phyloP scores from a whole-genome alignment of 345 rosid genomes.

The Fremontodendron californicum region DNA sequence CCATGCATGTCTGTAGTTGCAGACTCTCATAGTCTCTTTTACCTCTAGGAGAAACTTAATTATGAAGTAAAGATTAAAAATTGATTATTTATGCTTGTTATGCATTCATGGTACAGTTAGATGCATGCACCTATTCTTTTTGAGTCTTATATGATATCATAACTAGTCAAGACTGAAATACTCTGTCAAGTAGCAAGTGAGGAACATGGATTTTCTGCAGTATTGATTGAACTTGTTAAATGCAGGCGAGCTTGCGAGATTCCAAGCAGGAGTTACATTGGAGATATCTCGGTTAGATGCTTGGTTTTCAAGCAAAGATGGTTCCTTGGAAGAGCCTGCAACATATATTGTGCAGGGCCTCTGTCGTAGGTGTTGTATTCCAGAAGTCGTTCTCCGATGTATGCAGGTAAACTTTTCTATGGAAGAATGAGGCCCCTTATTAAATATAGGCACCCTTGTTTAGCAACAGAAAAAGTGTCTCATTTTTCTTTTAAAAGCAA shows the following conservation, averaged over 20 bases:
- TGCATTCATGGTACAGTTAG: neutral
- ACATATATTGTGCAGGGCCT: slow-evolving; percentile 77
- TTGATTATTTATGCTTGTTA: neutral
- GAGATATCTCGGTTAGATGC: slow-evolving; percentile 94
- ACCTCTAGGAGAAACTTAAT: slow-evolving; percentile 8
- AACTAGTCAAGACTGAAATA: neutral
- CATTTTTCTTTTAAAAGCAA: neutral
- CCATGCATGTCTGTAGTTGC: slow-evolving; percentile 8
- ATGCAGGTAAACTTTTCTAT: slow-evolving; percentile 59
- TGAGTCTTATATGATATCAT: neutral
- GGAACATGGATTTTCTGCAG: neutral
- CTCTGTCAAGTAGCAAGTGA: neutral
- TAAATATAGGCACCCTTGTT: neutral
- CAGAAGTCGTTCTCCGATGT: slow-evolving; percentile 79
- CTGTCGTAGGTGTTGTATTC: slow-evolving; percentile 91
- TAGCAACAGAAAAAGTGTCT: neutral
- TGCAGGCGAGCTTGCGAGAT: slow-evolving; percentile 90
- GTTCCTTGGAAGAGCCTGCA: slow-evolving; percentile 69
- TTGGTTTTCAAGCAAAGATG: slow-evolving; percentile 77
- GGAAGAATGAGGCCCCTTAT: neutral
- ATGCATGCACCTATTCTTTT: slow-evolving; percentile 1
- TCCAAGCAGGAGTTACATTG: slow-evolving; percentile 87
- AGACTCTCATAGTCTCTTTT: neutral
- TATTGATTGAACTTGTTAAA: slow-evolving; percentile 11
- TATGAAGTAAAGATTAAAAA: neutral